Base-by-base conservation (phyloP, 2,329 filamentous ascomycete genomes). In the Alternaria panax region DNA sequence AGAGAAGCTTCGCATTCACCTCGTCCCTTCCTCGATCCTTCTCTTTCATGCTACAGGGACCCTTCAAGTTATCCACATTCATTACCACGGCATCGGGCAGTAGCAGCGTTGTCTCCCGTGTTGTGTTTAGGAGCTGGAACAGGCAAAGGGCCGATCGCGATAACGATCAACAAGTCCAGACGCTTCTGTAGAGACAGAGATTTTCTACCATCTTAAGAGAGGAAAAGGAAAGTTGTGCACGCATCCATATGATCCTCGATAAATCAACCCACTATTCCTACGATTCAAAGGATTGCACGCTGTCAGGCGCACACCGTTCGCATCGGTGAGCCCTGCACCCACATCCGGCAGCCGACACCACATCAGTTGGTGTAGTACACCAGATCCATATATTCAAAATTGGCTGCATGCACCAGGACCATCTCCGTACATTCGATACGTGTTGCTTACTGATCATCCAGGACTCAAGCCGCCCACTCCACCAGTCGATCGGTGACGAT, bases 301-400 rank as follows among this genome's bases (percentile, higher is more conserved):
- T 24, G 30, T 34, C 30, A 48, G 30, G 25, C 38, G 38, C 30
- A 18, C 25, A 16, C 30, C 28, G 24, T 18, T 25, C 45, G n/a
- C 5, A 18, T 48, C 45, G 20, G 45, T 36, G 28, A 43, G 14
- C 14, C 14, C 30, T 25, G 45, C 14, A 48, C 14, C 20, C 18
- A 20, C 38, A 16, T 16, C 20, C 30, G 30, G 22, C 20, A 48
- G 8, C 8, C 28, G 28, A 48, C 45, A 24, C 45, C 30, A 47
- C 12, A 24, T 20, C 20, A 14, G 25, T 24, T 43, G 14, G 41
- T 34, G 45, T 36, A 16, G 20, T 18, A 48, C 45, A 30, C 30
- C 45, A 25, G 28, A 48, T 48, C 45, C 45, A 48, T 36, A 48
- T 48, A 22, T 34, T 34, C 45, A 34, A 48, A 8, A 48, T 48